Conservation (phyloP, 169 alveolate species). For the Plasmodium gaboni region DNA sequence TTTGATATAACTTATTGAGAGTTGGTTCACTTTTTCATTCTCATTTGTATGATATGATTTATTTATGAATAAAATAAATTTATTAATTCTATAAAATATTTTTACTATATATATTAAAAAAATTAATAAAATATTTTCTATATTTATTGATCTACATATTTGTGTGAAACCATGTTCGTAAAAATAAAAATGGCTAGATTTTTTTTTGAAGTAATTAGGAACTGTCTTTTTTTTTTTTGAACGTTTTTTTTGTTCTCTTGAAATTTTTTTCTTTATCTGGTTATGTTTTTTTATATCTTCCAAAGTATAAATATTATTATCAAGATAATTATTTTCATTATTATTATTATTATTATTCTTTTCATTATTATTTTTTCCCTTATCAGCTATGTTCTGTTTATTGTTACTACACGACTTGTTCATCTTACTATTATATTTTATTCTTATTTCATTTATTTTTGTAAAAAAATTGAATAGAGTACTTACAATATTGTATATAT, state of each 20-base stretch:
- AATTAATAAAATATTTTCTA: constrained; percentile 41
- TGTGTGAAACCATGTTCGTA: constrained; percentile 76
- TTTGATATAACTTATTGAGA: no score
- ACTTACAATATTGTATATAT: constrained; percentile 45
- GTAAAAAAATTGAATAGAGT: constrained; percentile 32
- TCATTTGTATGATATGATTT: constrained; percentile 3
- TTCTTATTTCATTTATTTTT: constrained; percentile 17
- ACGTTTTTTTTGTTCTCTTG: neutral
- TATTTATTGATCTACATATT: constrained; percentile 58
- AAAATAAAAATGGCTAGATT: constrained; percentile 21
- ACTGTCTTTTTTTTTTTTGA: constrained; percentile 4
- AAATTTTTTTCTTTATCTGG: constrained; percentile 12
- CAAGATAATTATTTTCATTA: no score
- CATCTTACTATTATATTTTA: constrained; percentile 4
- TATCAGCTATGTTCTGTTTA: neutral
- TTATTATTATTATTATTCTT: neutral
- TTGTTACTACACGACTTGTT: neutral
- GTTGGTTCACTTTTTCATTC: neutral
- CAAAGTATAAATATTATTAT: no score
- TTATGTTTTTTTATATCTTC: neutral
- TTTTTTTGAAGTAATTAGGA: constrained; percentile 13
- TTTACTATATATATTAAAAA: constrained; percentile 35
- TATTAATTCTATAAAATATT: constrained; percentile 22
- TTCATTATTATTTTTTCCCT: neutral
- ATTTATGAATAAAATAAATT: neutral